A percentile compares a stretch with the other conserved stretches of the same genome.
Evolutionary conservation across 2,329 filamentous ascomycete genomes (phyloP).

Genomic region (Paradendryphiella salina): DNA sequence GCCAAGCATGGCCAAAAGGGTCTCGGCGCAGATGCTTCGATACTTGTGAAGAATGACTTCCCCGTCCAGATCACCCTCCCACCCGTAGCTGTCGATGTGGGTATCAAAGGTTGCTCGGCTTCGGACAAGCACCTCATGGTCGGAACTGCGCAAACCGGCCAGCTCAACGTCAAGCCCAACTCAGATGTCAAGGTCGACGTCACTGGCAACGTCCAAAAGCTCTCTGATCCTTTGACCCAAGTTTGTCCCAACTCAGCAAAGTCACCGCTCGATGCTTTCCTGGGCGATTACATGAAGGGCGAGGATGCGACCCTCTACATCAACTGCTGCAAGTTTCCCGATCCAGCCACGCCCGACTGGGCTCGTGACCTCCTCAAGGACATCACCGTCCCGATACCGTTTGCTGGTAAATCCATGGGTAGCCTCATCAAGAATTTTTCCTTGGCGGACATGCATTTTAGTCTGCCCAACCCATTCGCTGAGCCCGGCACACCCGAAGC

Average conservation of each 20-base stretch:
- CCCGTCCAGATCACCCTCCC: conserved; percentile 78
- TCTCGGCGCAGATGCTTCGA: conserved; percentile 77
- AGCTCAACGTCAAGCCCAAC: conserved; percentile 68
- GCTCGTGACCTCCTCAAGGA: conserved; percentile 77
- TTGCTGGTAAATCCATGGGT: conserved; percentile 80
- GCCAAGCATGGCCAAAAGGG: conserved; percentile 61
- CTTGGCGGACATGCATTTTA: conserved; percentile 81
- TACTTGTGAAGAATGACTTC: conserved; percentile 74
- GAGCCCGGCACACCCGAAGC: conserved; percentile 73
- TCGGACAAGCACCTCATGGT: conserved; percentile 75
- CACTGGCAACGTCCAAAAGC: conserved; percentile 69
- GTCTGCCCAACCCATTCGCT: conserved; percentile 77
- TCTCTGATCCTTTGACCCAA: conserved; percentile 73
- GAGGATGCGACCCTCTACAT: conserved; percentile 79
- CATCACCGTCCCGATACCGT: conserved; percentile 80
- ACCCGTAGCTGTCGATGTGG: conserved; percentile 77
- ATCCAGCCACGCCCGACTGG: conserved; percentile 75
- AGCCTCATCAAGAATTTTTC: conserved; percentile 86
- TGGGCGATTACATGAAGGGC: conserved; percentile 81
- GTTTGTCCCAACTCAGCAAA: conserved; percentile 75
- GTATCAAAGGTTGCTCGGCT: conserved; percentile 78
- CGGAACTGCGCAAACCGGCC: conserved; percentile 71
- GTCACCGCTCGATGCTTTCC: conserved; percentile 81
- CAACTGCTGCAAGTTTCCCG: conserved; percentile 71
- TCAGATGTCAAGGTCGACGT: conserved; percentile 70